Percentiles rank a stretch among this genome's conserved stretches.
These are phyloP conservation scores for Halocafeteria seosinensis DNA, from an alignment of 108 stramenopile genomes.

Conservation along the genomic window DNA sequence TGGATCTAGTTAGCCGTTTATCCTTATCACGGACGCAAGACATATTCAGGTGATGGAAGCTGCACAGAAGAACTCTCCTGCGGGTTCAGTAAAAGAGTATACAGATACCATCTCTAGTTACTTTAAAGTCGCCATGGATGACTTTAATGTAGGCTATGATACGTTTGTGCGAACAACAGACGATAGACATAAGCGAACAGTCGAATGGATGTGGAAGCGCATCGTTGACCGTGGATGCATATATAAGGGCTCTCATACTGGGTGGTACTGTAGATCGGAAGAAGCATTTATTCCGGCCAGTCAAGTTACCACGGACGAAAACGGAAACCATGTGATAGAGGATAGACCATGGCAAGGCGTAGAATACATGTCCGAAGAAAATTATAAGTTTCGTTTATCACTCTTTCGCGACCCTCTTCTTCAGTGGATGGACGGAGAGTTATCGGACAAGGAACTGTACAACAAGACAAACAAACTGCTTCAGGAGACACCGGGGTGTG, in stretches of 20 bases:
- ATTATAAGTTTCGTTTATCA: conserved; percentile 81
- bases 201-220: conserved; percentile 54
- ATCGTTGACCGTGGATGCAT: conserved; percentile 61
- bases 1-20: too few species aligned
- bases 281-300: conserved; percentile 83
- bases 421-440: conserved; percentile 50
- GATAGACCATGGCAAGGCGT: conserved; percentile 53
- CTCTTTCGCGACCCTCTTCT: conserved; percentile 58
- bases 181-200: conserved; percentile 53
- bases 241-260: conserved; percentile 74
- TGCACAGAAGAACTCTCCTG: too few species aligned
- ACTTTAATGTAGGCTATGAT: conserved; percentile 62
- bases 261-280: conserved; percentile 92
- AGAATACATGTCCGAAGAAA: conserved; percentile 71
- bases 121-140: conserved; percentile 14
- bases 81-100: too few species aligned
- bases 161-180: conserved; percentile 77
- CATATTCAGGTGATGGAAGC: too few species aligned
- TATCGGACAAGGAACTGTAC: too few species aligned
- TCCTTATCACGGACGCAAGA: too few species aligned
- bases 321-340: neutral
- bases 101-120: conserved; percentile 6
- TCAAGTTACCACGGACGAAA: conserved; percentile 53
- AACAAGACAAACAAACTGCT: too few species aligned
- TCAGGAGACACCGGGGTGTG: too few species aligned